phyloP scores from a whole-genome alignment of 257 asterid genomes.

The Salvia hispanica region DNA sequence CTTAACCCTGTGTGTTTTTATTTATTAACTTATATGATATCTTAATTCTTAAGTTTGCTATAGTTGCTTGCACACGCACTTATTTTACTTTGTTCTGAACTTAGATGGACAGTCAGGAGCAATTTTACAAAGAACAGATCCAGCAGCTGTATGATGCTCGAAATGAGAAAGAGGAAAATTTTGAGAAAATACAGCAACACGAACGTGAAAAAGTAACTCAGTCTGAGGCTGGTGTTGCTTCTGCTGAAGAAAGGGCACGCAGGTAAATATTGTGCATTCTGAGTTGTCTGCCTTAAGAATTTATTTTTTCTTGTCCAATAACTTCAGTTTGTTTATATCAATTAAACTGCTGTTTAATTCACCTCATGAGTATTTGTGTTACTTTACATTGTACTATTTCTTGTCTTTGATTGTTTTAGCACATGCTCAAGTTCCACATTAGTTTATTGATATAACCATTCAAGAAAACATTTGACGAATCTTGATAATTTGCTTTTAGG shows the following conservation, averaged over 20 bases:
- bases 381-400: neutral
- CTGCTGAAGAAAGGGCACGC: conserved; percentile 43
- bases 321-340: neutral
- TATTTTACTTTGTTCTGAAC: conserved; percentile 27
- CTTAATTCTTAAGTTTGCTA: conserved; percentile 9
- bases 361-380: neutral
- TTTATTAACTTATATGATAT: neutral
- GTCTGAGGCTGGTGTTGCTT: conserved; percentile 35
- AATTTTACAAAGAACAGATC: conserved; percentile 49
- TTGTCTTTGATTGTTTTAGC: neutral
- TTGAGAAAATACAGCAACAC: conserved; percentile 54
- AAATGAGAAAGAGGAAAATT: conserved; percentile 53
- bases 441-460: neutral
- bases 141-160: conserved; percentile 45
- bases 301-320: neutral
- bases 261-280: conserved; percentile 48
- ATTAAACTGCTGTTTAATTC: neutral
- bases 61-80: neutral
- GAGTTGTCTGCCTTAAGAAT: neutral
- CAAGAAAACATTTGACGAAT: neutral
- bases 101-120: conserved; percentile 76
- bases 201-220: conserved; percentile 48
- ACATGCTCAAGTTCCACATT: neutral
- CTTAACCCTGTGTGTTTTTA: neutral
- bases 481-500: conserved; percentile 37